A percentile compares a stretch with the other conserved stretches of the same genome.
Conservation (phyloP, 257 asterid genomes). For the Avicennia marina region DNA sequence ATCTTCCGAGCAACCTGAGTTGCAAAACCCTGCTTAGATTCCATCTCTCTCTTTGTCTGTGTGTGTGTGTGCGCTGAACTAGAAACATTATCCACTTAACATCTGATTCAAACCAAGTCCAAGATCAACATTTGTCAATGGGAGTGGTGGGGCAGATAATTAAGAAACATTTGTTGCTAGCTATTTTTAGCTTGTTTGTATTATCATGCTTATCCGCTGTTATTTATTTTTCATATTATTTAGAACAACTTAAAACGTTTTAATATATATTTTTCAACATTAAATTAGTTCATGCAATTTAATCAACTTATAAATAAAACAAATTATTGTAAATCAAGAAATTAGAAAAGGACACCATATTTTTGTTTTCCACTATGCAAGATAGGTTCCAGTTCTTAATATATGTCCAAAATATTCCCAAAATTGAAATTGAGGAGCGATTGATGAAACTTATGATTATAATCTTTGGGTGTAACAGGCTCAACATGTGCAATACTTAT, state of each 20-base stretch:
- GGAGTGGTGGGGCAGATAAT: background rate
- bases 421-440: background rate
- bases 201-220: no score
- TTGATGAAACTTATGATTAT: no score
- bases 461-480: background rate
- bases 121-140: background rate
- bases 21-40: slow-evolving; percentile 24
- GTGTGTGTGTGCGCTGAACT: no score
- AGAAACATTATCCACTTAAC: background rate
- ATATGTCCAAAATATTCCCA: background rate
- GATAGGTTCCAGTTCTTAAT: no score
- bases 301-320: background rate
- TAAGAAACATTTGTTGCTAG: no score
- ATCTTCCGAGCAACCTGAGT: slow-evolving; percentile 88
- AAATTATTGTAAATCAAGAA: no score
- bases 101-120: background rate
- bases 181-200: no score
- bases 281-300: background rate
- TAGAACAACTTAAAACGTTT: no score
- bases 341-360: no score
- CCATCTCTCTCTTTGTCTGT: background rate
- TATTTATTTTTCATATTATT: no score
- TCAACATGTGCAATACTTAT: background rate
- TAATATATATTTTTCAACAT: background rate
- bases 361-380: no score